These are phyloP conservation scores for Aureobasidium sp. DNA, from an alignment of 2,329 filamentous ascomycete genomes.

Conservation along the genomic window DNA sequence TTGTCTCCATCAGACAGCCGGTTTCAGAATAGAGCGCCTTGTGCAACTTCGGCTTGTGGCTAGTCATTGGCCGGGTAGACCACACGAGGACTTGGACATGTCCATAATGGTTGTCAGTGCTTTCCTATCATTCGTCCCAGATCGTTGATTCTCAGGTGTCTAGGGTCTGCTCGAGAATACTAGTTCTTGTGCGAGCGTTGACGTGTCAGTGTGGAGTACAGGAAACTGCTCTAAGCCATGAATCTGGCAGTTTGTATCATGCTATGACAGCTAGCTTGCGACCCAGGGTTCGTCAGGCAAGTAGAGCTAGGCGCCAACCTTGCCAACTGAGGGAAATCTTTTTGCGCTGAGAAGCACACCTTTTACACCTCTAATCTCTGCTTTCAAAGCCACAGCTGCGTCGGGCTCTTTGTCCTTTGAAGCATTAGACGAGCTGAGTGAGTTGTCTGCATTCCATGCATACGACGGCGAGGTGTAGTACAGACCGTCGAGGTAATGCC, in stretches of 20 bases:
- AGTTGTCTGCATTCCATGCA: slow-evolving; percentile 27
- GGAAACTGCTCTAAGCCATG: background rate
- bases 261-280: too few relatives aligned
- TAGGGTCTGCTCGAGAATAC: background rate
- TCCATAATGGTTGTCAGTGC: background rate
- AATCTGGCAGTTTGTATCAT: background rate
- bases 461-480: slow-evolving; percentile 37
- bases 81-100: background rate
- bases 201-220: background rate
- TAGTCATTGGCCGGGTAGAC: background rate
- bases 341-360: slow-evolving; percentile 68
- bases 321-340: slow-evolving; percentile 51
- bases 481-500: slow-evolving; percentile 59
- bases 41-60: background rate
- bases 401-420: slow-evolving; percentile 50
- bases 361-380: slow-evolving; percentile 72
- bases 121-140: too few relatives aligned
- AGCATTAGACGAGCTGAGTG: slow-evolving; percentile 16
- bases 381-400: slow-evolving; percentile 65
- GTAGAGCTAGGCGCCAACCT: background rate
- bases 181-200: background rate
- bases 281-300: background rate
- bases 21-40: too few relatives aligned
- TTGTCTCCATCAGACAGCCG: background rate
- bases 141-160: background rate